Base-by-base conservation (phyloP, 306 rosid species). In the Cicer cuneatum region DNA sequence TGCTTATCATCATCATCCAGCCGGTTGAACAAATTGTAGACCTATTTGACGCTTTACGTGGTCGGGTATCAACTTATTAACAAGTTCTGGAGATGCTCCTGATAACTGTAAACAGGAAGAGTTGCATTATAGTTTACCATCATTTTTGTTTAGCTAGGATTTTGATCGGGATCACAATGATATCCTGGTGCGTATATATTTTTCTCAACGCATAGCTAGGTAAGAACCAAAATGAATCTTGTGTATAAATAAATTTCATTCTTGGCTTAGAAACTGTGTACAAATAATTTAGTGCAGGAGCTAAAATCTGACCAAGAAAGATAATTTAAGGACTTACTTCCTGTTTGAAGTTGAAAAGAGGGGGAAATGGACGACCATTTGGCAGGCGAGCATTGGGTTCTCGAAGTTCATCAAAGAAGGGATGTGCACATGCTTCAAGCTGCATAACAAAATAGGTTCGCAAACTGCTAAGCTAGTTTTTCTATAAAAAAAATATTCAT, bases 391-490 rank as follows among this genome's bases (percentile, higher is more conserved):
- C 93, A 78, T 89, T 91, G 69, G 91, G 87, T 66, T 89, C 93
- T 11, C 98, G 92, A 51, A 93, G 92, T 57, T 93, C 98, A 61
- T 91, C 97, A 75, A 93, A 93, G 91, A 93, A 93, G 80, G 98
- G 83, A 83, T 93, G 98, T 10, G 92, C 87, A 81, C 98, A 93
- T 54, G 98, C 98, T 82, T 93, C 97, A 56, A 91, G 92, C 98
- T 93, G 90, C 78, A 83, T 70, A 69, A 81, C 77, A 80, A 80
- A 62, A 38, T 12, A 78, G 15, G 57, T 35, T 33, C 64, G 78
- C 40, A 85, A 39, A 69, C 51, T 53, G 49, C 45, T 18, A 59
- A 69, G 71, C 5, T 24, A 46, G 66, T 13, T 19, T 63, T 53
- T 52, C 61, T n/a, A 40, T 1, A 39, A 38, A 18, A 53, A 45